These are phyloP conservation scores for Canariomyces notabilis DNA, from an alignment of 2,329 filamentous ascomycete species.

Conservation along the genomic window DNA sequence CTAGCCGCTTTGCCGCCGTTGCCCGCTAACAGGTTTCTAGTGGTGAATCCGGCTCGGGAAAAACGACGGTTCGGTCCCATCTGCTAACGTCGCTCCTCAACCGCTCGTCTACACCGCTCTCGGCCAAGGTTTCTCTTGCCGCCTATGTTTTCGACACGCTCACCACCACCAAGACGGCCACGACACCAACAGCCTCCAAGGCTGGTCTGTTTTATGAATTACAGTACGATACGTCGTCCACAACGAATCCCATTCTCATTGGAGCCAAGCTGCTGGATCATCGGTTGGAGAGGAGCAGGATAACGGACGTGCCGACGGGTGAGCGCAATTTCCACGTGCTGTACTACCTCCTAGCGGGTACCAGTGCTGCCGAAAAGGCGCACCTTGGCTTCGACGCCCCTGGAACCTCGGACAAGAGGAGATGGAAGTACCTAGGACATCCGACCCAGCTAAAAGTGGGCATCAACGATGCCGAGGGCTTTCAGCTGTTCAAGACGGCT, in stretches of 20 bases:
- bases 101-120: conserved; percentile 88
- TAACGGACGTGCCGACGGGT: conserved; percentile 87
- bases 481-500: conserved; percentile 96
- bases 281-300: conserved; percentile 83
- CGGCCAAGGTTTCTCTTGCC: conserved; percentile 86
- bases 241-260: conserved; percentile 78
- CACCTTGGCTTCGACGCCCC: conserved; percentile 65
- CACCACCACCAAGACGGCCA: conserved; percentile 94
- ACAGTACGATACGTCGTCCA: conserved; percentile 88
- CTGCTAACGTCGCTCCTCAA: conserved; percentile 78
- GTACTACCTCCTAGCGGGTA: conserved; percentile 92
- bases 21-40: conserved; percentile 44
- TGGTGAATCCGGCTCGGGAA: conserved; percentile 92
- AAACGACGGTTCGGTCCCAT: conserved; percentile 90
- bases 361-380: conserved; percentile 80
- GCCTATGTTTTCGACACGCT: conserved; percentile 94
- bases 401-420: conserved; percentile 54
- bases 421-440: conserved; percentile 95
- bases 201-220: conserved; percentile 92
- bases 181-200: conserved; percentile 92
- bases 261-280: conserved; percentile 95
- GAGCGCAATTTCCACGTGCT: conserved; percentile 95
- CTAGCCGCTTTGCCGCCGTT: not conserved
- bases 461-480: conserved; percentile 92
- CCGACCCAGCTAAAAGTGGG: conserved; percentile 95